Evolutionary conservation across 148 eudicot species (phyloP).

Genomic region (Diospyros kaki): DNA sequence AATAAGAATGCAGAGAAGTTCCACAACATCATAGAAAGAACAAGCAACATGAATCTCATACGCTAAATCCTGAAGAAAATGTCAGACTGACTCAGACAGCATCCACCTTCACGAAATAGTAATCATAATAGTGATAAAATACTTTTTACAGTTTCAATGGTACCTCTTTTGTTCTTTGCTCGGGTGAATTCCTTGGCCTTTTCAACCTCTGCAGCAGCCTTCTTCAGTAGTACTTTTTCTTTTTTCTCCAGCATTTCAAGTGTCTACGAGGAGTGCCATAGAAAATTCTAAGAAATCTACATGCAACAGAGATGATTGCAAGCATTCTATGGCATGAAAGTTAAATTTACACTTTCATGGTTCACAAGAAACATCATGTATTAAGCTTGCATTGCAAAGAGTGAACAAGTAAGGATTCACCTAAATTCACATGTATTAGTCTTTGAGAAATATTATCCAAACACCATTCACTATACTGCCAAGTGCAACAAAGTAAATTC

Average conservation of each 20-base stretch:
- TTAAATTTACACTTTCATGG: not conserved
- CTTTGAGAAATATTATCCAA: too few species aligned
- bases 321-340: not conserved
- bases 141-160: not conserved
- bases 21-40: not conserved
- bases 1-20: too few species aligned
- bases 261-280: conserved; percentile 39
- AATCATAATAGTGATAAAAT: too few species aligned
- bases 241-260: conserved; percentile 86
- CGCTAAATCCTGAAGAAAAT: not conserved
- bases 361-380: not conserved
- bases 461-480: too few species aligned
- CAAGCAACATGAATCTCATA: not conserved
- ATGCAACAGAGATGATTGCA: not conserved
- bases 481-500: too few species aligned
- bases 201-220: conserved; percentile 68
- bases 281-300: not conserved
- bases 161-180: conserved; percentile 81
- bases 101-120: too few species aligned
- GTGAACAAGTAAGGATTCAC: not conserved
- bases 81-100: too few species aligned
- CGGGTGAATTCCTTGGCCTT: conserved; percentile 68
- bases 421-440: too few species aligned
- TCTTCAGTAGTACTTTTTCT: conserved; percentile 64
- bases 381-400: not conserved